Evolutionary conservation across 129 eudicot species (phyloP), one percentile per base, ranked within the genome.

Genomic region (Arctium lappa): DNA sequence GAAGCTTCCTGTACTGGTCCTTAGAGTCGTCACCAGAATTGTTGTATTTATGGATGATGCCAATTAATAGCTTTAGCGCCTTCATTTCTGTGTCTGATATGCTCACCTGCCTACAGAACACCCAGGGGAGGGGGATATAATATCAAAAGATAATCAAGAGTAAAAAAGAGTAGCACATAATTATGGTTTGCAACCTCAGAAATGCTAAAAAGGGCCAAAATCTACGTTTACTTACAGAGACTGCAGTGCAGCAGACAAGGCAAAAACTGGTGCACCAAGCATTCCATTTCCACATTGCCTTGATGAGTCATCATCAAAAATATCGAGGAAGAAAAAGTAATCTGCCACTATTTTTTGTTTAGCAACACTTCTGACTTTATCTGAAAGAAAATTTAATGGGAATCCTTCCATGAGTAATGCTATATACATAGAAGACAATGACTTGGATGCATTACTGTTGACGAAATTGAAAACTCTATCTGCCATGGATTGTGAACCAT

Each of bases 341-440:
- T 91, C 94, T 6, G 85, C 75, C 34, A 91, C 36, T 32, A 93
- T 72, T 78, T 83, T 88, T 81, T 96, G 91, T 74, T 86, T 86
- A 63, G 98, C 99, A 13, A 69, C 74, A 75, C 83, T 90, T 89
- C 83, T 88, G 48, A 84, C 90, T 71, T 90, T 89, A 62, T 88
- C 92, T 29, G 99, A 82, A 65, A 96, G 97, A 12, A 53, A 48
- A 89, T 89, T 79, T 16, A 96, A 77, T 15, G 93, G 98, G 80
- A 92, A 95, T 11, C 96, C 99, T 83, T 95, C 99, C 91, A 90
- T 81, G 78, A 95, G 90, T 75, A 95, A 88, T 69, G 97, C 97
- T 81, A 84, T 76, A 74, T 82, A 88, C 85, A 86, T 87, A 66
- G 77, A 85, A 46, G 85, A 85, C 4, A 88, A 85, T 72, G 27